These are phyloP conservation scores for Obba rivulosa DNA, from an alignment of 768 basidiomycete species.

Conservation along the genomic window DNA sequence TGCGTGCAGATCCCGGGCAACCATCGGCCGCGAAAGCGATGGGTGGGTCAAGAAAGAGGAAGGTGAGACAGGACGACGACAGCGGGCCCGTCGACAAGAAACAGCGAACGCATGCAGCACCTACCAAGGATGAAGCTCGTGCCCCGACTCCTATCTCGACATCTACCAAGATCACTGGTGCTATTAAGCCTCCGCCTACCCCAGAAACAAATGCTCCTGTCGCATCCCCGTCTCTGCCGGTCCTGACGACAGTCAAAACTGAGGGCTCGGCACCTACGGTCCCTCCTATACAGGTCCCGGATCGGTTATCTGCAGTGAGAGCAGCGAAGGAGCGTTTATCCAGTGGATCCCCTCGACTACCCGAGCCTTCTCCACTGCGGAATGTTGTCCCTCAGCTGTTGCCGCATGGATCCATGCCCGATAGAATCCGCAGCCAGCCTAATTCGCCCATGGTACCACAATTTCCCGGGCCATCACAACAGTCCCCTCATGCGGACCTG, in stretches of 20 bases:
- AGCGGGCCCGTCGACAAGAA: background rate
- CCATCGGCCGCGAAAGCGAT: constrained; percentile 1
- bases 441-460: no score
- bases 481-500: no score
- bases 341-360: no score
- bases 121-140: background rate
- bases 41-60: constrained; percentile 1
- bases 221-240: background rate
- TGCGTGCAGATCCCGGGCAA: constrained; percentile 2
- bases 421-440: no score
- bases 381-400: no score
- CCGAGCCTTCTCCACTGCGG: no score
- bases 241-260: background rate
- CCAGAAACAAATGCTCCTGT: background rate
- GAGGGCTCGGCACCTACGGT: background rate
- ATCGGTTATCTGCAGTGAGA: background rate
- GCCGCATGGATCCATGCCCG: no score
- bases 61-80: background rate
- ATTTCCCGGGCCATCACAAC: no score
- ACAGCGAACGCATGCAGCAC: background rate
- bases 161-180: no score
- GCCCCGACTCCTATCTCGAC: no score
- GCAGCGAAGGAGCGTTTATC: background rate
- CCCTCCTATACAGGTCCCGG: background rate
- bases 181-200: background rate